These are phyloP conservation scores for Cylindrotheca fusiformis DNA, from an alignment of 108 stramenopile genomes.

Conservation along the genomic window DNA sequence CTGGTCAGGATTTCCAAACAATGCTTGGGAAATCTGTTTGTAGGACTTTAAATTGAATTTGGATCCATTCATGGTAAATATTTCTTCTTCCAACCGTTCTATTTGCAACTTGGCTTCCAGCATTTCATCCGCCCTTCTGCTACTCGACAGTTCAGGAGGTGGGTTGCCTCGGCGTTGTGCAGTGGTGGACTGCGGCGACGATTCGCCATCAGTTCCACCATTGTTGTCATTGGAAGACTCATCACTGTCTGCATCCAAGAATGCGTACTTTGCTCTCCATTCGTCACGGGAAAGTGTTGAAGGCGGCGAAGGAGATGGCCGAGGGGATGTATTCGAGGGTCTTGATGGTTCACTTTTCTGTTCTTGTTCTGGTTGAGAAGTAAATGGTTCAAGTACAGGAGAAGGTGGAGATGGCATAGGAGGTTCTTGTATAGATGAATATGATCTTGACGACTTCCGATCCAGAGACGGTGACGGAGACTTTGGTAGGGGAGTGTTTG, in stretches of 20 bases:
- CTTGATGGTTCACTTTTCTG: background rate
- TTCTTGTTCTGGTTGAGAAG: background rate
- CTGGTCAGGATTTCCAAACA: slow-evolving; percentile 58
- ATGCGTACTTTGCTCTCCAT: background rate
- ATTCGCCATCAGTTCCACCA: background rate
- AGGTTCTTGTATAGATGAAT: too few relatives aligned
- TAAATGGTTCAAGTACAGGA: too few relatives aligned
- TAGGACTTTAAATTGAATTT: slow-evolving; percentile 76
- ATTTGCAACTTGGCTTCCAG: background rate
- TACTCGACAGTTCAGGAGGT: background rate
- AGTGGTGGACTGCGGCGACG: background rate
- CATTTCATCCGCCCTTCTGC: background rate
- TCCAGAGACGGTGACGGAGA: too few relatives aligned
- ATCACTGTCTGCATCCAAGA: background rate
- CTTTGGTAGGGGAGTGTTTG: too few relatives aligned
- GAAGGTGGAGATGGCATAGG: too few relatives aligned
- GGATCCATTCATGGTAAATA: slow-evolving; percentile 13
- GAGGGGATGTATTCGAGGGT: too few relatives aligned
- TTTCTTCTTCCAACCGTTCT: background rate
- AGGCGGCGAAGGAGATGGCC: too few relatives aligned
- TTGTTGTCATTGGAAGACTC: slow-evolving; percentile 1
- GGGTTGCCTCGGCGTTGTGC: too few relatives aligned
- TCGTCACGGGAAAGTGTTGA: too few relatives aligned
- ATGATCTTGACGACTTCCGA: too few relatives aligned
- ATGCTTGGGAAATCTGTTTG: slow-evolving; percentile 59